Evolutionary conservation across 768 basidiomycete species (phyloP), one percentile per base, ranked within the genome.

Genomic region (Glaciozyma antarctica): DNA sequence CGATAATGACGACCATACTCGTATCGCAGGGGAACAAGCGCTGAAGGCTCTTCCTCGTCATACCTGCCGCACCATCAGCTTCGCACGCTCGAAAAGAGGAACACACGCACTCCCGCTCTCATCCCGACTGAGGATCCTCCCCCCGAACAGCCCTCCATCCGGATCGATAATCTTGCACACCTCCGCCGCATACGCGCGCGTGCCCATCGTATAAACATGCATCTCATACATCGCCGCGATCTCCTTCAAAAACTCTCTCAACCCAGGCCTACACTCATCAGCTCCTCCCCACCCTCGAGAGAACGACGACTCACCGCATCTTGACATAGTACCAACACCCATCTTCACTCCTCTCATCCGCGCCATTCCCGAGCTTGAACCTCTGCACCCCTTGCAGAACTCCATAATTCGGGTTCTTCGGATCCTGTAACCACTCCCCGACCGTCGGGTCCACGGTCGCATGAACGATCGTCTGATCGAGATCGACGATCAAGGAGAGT

Each of bases 171-270:
- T 87, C 55, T 86, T 83, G 76, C 92, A 95, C 24, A 98, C 94
- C 76, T 91, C 84, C 77, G 92, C 88, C 45, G 95, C 95, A 77
- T 98, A 99, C 53, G 90, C 87, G 53, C 95, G 85, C 30, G 94
- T 97, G 61, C 95, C 95, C 93, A 98, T 98, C 28, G 94, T 99
- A 77, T 99, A 99, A 55, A 99, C 93, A 76, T 98, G 95, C 91
- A 98, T 91, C 78, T 98, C 93, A 77, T 94, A 99, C 74, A 88
- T 85, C 58, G 80, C 78, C 44, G 88, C 82, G 70, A 87, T 82
- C 53, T 81, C 80, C 66, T 79, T 78, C 60, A 99, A 80, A 76
- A 99, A 98, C 55, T 83, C 81, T 62, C 81, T 78, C 78, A 91
- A 83, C 59, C 64, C 69, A 8, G 61, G 66, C 24, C 62, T 58